Base-by-base conservation (phyloP, 2,329 filamentous ascomycete genomes). In the Sporothrix variecibatus region DNA sequence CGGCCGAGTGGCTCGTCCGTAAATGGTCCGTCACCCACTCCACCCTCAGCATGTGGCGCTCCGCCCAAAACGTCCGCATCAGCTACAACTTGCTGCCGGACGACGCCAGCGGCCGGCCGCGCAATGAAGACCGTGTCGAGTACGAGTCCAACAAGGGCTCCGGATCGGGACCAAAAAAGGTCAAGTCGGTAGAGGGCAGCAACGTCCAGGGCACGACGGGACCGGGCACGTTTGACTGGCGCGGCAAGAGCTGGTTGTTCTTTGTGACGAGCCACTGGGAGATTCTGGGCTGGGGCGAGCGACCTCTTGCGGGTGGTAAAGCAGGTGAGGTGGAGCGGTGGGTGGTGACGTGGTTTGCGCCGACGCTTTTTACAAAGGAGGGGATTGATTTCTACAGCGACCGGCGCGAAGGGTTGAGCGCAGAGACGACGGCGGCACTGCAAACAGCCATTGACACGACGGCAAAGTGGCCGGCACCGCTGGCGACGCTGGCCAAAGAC, bases 261-360 rank as follows among this genome's bases (percentile, higher is more conserved):
- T 90, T 95, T 77, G 92, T 93, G 34, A 87, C 86, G 20, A 91
- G 89, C 64, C 90, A 94, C 79, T 97, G 94, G 94, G 93, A 97
- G 85, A 84, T 96, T 1, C 82, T 97, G 23, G 93, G 92, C 2
- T 95, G 89, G 86, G 93, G 93, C 5, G 87, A 91, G 79, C 80
- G 81, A 28, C 78, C 80, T 46, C 77, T 82, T 28, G 80, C 82
- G 17, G 84, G 81, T 43, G 82, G 82, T 0, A 79, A 73, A 3
- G 80, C 79, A 0, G 78, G 76, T 6, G 79, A 75, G 34, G 71
- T 49, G 11, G 88, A 90, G 81, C 86, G 87, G 78, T 97, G 93
- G 93, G 90, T 89, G 1, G 93, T 97, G 17, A 97, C 93, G 4
- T 95, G 92, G 86, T 97, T 97, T 81, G 91, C 91, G 76, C 91